phyloP scores from a whole-genome alignment of 495 filamentous ascomycete species.

The Neurospora intermedia region DNA sequence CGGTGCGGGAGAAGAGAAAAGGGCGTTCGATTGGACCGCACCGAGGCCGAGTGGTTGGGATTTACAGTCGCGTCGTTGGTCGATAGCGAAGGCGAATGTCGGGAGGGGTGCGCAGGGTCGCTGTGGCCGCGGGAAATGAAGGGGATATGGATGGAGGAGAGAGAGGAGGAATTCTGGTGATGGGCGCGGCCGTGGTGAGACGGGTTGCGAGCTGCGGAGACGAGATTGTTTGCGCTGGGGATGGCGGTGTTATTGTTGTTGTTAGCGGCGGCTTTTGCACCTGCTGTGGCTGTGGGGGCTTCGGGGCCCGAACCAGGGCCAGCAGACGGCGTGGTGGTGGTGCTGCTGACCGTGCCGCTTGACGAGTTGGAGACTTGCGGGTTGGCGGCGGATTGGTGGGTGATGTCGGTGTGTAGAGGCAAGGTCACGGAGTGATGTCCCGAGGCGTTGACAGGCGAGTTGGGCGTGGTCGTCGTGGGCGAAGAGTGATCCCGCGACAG shows the following conservation, averaged over 20 bases:
- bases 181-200: not conserved
- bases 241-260: slow-evolving; percentile 1
- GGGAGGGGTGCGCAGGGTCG: not conserved
- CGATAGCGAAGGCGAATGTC: slow-evolving; percentile 8
- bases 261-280: not conserved
- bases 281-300: slow-evolving; percentile 5
- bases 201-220: not conserved
- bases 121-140: slow-evolving; percentile 1
- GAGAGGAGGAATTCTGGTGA: not conserved
- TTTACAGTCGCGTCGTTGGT: slow-evolving; percentile 10
- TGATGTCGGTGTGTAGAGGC: not conserved
- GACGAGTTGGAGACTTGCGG: slow-evolving; percentile 13
- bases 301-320: slow-evolving; percentile 1
- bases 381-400: not conserved
- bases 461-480: slow-evolving; percentile 16
- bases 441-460: slow-evolving; percentile 5
- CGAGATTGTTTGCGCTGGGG: not conserved
- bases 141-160: not conserved
- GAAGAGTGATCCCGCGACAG: slow-evolving; percentile 38
- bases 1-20: slow-evolving; percentile 18
- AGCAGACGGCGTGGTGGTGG: slow-evolving; percentile 3
- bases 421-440: slow-evolving; percentile 16
- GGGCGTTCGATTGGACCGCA: slow-evolving; percentile 12
- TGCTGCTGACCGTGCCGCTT: slow-evolving; percentile 23
- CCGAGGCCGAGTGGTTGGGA: slow-evolving; percentile 15